A percentile compares a stretch with the other conserved stretches of the same genome.
Evolutionary conservation across 768 basidiomycete genomes (phyloP).

Genomic region (Psilocybe azurescens): DNA sequence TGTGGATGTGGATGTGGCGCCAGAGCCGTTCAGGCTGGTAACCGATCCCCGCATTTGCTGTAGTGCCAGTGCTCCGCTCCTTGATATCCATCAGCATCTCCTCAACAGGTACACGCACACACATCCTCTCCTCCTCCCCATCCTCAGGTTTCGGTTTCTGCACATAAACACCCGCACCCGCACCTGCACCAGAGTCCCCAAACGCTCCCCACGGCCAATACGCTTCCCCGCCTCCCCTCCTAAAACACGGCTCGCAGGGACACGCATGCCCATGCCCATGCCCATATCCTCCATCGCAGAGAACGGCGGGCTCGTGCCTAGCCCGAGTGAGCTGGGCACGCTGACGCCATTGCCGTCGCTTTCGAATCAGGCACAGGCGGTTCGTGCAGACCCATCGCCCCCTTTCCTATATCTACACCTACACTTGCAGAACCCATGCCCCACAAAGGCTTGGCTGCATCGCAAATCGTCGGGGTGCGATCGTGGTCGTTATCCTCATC

Average conservation of each 20-base stretch:
- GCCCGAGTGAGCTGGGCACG: constrained; percentile 16
- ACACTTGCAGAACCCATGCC: not conserved
- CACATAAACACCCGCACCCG: too few species aligned
- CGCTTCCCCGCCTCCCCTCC: constrained; percentile 6
- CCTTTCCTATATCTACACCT: not conserved
- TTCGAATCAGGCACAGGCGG: not conserved
- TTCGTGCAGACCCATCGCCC: not conserved
- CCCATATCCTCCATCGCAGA: constrained; percentile 26
- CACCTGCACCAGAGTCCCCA: not conserved
- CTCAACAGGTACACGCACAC: constrained; percentile 2
- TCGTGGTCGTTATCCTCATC: not conserved
- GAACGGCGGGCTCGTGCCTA: constrained; percentile 39
- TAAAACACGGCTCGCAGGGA: not conserved
- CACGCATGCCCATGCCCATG: not conserved
- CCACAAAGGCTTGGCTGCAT: not conserved
- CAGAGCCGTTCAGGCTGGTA: too few species aligned
- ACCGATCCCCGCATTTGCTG: not conserved
- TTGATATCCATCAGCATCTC: constrained; percentile 22
- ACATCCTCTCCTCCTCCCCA: not conserved
- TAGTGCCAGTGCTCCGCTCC: constrained; percentile 29
- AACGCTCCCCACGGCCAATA: constrained; percentile 31
- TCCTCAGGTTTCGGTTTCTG: too few species aligned
- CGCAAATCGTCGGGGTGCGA: not conserved
- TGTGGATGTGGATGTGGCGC: too few species aligned
- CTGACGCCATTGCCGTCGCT: not conserved